Percentiles rank a stretch among this genome's conserved stretches.
Evolutionary conservation across 1,139 yeast genomes (phyloP).

Genomic region (Candida tunisiensis): DNA sequence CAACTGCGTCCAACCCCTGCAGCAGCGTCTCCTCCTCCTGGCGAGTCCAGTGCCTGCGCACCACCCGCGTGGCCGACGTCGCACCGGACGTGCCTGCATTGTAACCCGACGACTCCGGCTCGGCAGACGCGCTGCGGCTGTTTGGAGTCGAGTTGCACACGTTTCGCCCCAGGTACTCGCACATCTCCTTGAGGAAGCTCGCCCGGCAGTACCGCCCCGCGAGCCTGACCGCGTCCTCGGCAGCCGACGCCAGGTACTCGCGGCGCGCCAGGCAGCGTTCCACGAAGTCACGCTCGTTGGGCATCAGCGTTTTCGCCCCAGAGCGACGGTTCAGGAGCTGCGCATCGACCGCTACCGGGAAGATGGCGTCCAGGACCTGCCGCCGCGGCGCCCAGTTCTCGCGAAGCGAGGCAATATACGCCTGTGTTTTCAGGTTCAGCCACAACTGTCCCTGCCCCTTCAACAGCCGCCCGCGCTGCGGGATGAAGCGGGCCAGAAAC

Average conservation of each 20-base stretch:
- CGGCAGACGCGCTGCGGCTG: too few relatives aligned
- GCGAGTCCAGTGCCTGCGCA: conserved; percentile 65
- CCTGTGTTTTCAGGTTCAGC: conserved; percentile 85
- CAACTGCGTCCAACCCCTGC: conserved; percentile 53
- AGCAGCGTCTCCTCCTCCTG: conserved; percentile 80
- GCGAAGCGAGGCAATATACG: conserved; percentile 76
- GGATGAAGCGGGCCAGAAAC: conserved; percentile 59
- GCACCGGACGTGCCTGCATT: background rate
- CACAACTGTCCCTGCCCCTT: conserved; percentile 69
- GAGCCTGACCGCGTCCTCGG: conserved; percentile 30
- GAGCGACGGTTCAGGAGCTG: conserved; percentile 5
- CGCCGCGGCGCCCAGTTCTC: conserved; percentile 50
- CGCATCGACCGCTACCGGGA: conserved; percentile 41
- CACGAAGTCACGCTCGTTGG: conserved; percentile 45
- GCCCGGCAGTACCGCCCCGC: conserved; percentile 59
- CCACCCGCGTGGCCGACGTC: background rate
- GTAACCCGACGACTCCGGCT: too few relatives aligned
- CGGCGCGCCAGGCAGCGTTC: conserved; percentile 54
- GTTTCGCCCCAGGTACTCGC: conserved; percentile 64
- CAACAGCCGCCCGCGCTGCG: conserved; percentile 36
- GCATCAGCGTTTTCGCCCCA: conserved; percentile 4
- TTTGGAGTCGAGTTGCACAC: background rate
- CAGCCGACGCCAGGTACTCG: conserved; percentile 34
- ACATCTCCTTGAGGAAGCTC: conserved; percentile 50
- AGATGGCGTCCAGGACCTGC: conserved; percentile 60